Evolutionary conservation across 169 alveolate genomes (phyloP).

Genomic region (Perkinsus marinus): DNA sequence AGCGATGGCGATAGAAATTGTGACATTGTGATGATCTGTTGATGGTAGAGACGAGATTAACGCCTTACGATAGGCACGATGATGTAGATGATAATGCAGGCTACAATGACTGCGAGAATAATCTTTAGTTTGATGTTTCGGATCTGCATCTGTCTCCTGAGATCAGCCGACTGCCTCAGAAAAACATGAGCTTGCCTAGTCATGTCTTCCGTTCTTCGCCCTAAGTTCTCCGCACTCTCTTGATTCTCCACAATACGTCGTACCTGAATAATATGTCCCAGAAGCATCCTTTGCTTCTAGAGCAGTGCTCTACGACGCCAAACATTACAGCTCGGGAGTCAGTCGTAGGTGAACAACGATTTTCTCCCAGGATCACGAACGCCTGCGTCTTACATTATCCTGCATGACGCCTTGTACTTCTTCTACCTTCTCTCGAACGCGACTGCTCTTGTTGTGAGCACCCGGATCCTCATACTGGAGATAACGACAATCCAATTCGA

Average conservation of each 20-base stretch:
- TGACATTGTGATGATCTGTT: too few relatives aligned
- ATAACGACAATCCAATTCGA: neutral
- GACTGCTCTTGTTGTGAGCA: neutral
- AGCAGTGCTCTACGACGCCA: too few relatives aligned
- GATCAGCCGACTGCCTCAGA: neutral
- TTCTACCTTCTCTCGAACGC: neutral
- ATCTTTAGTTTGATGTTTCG: too few relatives aligned
- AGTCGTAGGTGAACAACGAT: too few relatives aligned
- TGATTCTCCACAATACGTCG: neutral
- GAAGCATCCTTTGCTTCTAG: too few relatives aligned
- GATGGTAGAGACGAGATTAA: too few relatives aligned
- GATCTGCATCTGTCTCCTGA: too few relatives aligned
- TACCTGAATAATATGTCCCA: neutral
- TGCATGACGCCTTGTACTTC: neutral
- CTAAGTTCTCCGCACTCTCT: neutral
- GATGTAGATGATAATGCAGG: too few relatives aligned
- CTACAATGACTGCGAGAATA: neutral
- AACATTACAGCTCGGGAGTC: too few relatives aligned
- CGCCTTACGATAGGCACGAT: neutral
- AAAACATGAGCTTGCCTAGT: neutral
- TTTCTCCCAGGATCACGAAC: too few relatives aligned
- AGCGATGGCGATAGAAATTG: too few relatives aligned
- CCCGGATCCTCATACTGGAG: neutral
- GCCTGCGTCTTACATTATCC: too few relatives aligned
- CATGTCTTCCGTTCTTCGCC: neutral